Evolutionary conservation across 202 grass and related monocot species (phyloP), one percentile per base, ranked within the genome.

Genomic region (Panicum virgatum): DNA sequence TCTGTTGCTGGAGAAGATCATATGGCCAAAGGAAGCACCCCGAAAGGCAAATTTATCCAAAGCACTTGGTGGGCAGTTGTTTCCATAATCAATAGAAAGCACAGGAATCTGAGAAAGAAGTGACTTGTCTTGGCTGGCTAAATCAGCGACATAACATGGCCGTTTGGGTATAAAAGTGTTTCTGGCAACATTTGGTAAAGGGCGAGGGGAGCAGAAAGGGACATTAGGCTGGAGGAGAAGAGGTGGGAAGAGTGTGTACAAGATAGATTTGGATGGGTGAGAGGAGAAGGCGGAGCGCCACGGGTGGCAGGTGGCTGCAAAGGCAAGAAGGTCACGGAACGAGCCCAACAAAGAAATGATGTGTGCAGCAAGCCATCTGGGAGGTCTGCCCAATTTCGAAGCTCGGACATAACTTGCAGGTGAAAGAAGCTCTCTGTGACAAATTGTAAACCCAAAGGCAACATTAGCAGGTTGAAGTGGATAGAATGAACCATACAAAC

Each of bases 21-120:
- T 80, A 23, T 91, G 83, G 8, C 88, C 90, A 79, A 85, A 83
- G 44, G 90, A 87, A 80, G 56, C 82, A 54, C 90, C 86, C 39
- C 61, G 12, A 45, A 86, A 87, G 11, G 4, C 56, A 67, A 85
- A 62, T 38, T 39, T 2, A 30, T 73, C 5, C 51, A 80, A 23
- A 26, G 79, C 53, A 83, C 26, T 48, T 73, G 57, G 38, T 44
- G 12, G 65, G n/a, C 5, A 0, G 20, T 23, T 26, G 29, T 27
- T 8, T 47, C 23, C 7, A 70, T 47, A 46, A 18, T 5, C 23
- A 0, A 18, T 47, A 16, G 12, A 27, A 47, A 70, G 66, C 42
- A 70, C 0, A 47, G 77, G 66, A 18, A 87, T 81, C 5, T 73
- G 81, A 13, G 45, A 80, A 14, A 61, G 10, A 62, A 88, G 16